Percentiles rank a stretch among this genome's conserved stretches.
Evolutionary conservation across 1,284 basidiomycete species (phyloP).

Genomic region (Tilletia setariae): DNA sequence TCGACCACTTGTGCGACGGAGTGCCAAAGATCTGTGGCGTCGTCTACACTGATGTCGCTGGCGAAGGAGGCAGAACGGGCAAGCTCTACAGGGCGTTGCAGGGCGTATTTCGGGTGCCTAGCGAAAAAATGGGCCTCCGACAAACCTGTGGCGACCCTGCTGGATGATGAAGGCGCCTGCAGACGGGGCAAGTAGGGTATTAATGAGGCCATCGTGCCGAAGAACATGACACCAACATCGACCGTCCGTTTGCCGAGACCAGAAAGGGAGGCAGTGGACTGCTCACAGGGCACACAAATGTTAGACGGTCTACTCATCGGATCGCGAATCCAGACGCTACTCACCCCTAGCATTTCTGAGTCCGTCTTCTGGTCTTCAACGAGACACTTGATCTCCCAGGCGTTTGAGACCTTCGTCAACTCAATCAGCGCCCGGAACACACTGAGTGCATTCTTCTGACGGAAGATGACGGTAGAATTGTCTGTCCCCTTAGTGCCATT

Average conservation of each 20-base stretch:
- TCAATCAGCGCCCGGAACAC: constrained; percentile 16
- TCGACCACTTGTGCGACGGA: not conserved
- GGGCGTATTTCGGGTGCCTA: not conserved
- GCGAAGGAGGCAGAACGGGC: too few species aligned
- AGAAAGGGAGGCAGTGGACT: not conserved
- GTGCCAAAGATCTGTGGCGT: constrained; percentile 12
- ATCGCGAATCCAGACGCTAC: not conserved
- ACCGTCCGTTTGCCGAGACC: not conserved
- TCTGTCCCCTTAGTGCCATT: not conserved
- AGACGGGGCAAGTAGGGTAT: constrained; percentile 2
- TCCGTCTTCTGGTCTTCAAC: constrained; percentile 7
- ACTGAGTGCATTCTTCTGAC: constrained; percentile 26
- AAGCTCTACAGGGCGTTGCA: not conserved
- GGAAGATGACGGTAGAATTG: constrained; percentile 19
- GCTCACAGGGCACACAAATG: too few species aligned
- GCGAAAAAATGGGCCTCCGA: not conserved
- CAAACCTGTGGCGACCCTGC: not conserved
- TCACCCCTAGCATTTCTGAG: not conserved
- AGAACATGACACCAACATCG: constrained; percentile 9
- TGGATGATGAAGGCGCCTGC: not conserved
- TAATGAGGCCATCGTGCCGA: not conserved
- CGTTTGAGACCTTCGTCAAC: constrained; percentile 14
- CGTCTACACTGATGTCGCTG: not conserved
- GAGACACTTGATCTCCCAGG: constrained; percentile 14
- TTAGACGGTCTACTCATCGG: not conserved